Evolutionary conservation across 352 stramenopile species (phyloP), one percentile per base, ranked within the genome.

Genomic region (Globisporangium nagaii): DNA sequence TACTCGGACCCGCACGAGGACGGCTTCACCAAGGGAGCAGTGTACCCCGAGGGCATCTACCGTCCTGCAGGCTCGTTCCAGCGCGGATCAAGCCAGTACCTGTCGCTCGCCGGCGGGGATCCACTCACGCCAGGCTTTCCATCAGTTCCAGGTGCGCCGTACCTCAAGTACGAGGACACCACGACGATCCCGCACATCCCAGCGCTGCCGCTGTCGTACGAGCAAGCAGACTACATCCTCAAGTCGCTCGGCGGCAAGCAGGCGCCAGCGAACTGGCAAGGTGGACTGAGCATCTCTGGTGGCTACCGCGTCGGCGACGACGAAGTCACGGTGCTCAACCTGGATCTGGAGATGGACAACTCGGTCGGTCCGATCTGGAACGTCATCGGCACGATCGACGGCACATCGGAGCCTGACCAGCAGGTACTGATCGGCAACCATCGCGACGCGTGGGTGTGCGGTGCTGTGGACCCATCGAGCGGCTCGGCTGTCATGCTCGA

Each of bases 361-460:
- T 66, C 60, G 15, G 66, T 93, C 22, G 71, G 70, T 4, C 69
- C 75, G 17, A 91, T 97, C 40, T 93, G 86, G 82, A 90, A 97
- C 63, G 86, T 96, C 1, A 82, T 96, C 22, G 84, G 71, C 22
- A 87, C 71, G 13, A 91, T 97, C 49, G 69, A 85, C 36, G 85
- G 80, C 27, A 42, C 57, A 0, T 63, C 79, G 13, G 64, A 80
- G 27, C 68, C 84, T 2, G 83, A 93, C n/a, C 66, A 87, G 53
- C 76, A 81, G 17, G 76, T 96, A 11, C 32, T 97, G 13, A 75
- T 96, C 30, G 86, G 87, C 30, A 97, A 97, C 64, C 90, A 97
- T 58, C 82, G 90, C 22, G 90, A 97, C 63, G 88, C 87, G 4
- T 97, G 90, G 90, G 84, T 96, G 0, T 95, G 86, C 51, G 88